These are phyloP conservation scores for Grigorovia yakushimaensis DNA, from an alignment of 805 yeast genomes.

Conservation along the genomic window DNA sequence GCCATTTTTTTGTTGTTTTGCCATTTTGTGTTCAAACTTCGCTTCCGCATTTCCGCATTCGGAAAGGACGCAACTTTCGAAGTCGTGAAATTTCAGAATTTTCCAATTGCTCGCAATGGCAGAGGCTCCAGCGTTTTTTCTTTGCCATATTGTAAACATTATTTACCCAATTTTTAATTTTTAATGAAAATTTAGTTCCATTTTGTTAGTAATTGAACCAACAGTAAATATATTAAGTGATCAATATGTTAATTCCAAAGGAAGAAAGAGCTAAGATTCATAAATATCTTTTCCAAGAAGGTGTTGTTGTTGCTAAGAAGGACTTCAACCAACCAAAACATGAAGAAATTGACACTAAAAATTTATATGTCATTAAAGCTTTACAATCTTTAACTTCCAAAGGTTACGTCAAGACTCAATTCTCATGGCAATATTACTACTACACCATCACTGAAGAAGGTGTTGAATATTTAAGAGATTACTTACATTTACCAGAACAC, in stretches of 20 bases:
- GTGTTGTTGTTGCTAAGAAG: slow-evolving; percentile 99
- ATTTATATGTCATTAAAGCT: slow-evolving; percentile 97
- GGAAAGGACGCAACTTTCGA: neutral
- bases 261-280: slow-evolving; percentile 99
- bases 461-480: slow-evolving; percentile 95
- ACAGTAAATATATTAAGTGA: slow-evolving; percentile 3
- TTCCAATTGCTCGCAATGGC: neutral
- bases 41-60: neutral
- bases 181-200: neutral
- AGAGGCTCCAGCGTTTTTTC: neutral
- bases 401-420: slow-evolving; percentile 99
- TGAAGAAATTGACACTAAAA: slow-evolving; percentile 96
- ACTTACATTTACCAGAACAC: slow-evolving; percentile 97
- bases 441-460: slow-evolving; percentile 99
- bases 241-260: slow-evolving; percentile 96
- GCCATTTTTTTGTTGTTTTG: neutral
- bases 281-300: slow-evolving; percentile 99
- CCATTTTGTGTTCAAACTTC: neutral
- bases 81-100: neutral
- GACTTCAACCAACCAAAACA: slow-evolving; percentile 96
- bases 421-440: slow-evolving; percentile 99
- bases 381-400: slow-evolving; percentile 97
- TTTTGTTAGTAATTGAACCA: neutral
- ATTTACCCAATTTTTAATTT: neutral
- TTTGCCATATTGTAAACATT: neutral